Evolutionary conservation across 2,329 filamentous ascomycete genomes (phyloP), one percentile per base, ranked within the genome.

Genomic region (Cadophora luteo-olivacea): DNA sequence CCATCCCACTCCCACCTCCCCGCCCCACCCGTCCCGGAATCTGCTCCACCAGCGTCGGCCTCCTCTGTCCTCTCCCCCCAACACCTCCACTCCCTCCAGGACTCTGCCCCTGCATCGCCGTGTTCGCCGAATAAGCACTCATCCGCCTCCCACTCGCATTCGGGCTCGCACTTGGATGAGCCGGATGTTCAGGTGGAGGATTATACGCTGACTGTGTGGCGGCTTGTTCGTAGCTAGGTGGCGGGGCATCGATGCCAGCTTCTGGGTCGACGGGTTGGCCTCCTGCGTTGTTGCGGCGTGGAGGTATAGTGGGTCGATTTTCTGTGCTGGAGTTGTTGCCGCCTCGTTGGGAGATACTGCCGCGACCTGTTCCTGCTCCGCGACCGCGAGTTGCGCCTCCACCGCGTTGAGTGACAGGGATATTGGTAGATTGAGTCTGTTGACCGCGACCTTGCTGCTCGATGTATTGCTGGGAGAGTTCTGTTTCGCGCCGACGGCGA

Each of bases 391-490:
- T 55, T 54, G 11, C 45, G 48, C 49, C 73, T 71, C 73, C 78
- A 70, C 67, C 74, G 66, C 74, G 73, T 51, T 72, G 70, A 8
- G 55, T 64, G 24, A 75, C 73, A 8, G 76, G 73, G 12, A 76
- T 75, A 33, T 75, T 75, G 48, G 73, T 72, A 3, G 12, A 45
- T 16, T 24, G 32, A n/a, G 75, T 77, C 24, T 72, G 80, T 78
- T 6, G 82, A 80, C 11, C 45, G 12, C 45, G 45, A 49, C 82
- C 86, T 76, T 90, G 87, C 71, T 89, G 88, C 73, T 91, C 87
- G 67, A 94, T 91, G 72, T 86, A 92, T 70, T 89, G 88, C 75
- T 91, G 89, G 0, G 89, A 92, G 0, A 92, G 82, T 67, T 88
- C 82, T 65, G 88, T 89, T 78, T 94, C 90, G n/a, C 88, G 84